Base-by-base conservation (phyloP, 202 grass and related monocot genomes). In the Miscanthus sacchariflorus region DNA sequence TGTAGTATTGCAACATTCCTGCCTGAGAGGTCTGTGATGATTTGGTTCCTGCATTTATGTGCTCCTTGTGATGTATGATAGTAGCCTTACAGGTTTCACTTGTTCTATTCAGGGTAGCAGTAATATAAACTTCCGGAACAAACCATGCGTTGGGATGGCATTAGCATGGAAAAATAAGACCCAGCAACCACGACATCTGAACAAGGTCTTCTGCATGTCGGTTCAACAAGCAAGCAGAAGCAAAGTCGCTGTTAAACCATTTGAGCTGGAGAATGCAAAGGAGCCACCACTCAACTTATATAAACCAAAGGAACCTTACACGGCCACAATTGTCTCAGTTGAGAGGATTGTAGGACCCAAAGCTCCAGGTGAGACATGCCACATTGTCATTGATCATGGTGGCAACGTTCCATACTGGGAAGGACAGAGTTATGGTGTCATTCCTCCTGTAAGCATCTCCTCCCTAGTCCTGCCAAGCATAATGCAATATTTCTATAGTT, bases 381-480 rank as follows among this genome's bases (percentile, higher is more conserved):
- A 98, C 67, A 85, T 98, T 84, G 87, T 98, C 39, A 96, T 98
- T 86, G 90, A 96, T 87, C 96, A 98, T 89, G 92, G 89, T 46
- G 92, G 92, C 58, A 91, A 96, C 68, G 96, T 96, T 49, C 96
- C 93, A 56, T 98, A 95, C 68, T 96, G 93, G 96, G 96, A 98
- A 94, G 96, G 96, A 19, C 96, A 98, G 79, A 98, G 92, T 49
- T 98, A 95, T 50, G 93, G 92, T 3, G 76, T 98, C 49, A 98
- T 98, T 91, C 96, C 96, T 83, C 96, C 96, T 5, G 96, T 96
- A 70, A 89, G 91, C 85, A 73, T 18, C 74, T 73, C 17, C 24
- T 75, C 27, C 68, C 9, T 86, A 23, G 50, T 77, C 40, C 35
- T 77, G 17, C 58, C 87, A 42, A 59, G 68, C 56, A 81, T 61